Conservation (phyloP, 192 early-diverging fungal genomes). For the Backusella luteola region DNA sequence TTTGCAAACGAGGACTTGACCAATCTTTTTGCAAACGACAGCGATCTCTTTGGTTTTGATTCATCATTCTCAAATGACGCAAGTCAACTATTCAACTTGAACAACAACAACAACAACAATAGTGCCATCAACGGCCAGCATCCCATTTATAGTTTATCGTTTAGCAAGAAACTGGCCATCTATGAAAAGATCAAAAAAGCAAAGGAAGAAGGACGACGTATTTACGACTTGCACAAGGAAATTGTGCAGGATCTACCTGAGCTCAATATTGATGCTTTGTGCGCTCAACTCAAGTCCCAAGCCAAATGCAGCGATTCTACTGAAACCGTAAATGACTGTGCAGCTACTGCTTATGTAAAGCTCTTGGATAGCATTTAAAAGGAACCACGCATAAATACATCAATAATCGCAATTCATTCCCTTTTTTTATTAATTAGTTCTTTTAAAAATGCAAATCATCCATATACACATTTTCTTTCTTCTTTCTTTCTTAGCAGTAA, state of each 20-base stretch:
- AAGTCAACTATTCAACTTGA: not conserved
- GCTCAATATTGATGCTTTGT: slow-evolving; percentile 20
- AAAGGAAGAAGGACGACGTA: not conserved
- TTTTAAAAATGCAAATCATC: not conserved
- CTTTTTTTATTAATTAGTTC: not conserved
- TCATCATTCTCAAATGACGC: not conserved
- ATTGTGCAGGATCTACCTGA: slow-evolving; percentile 12
- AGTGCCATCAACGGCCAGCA: not conserved
- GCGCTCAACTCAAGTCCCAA: slow-evolving; percentile 23
- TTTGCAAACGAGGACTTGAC: slow-evolving; percentile 8
- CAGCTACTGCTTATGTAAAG: slow-evolving; percentile 13
- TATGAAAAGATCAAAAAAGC: not conserved
- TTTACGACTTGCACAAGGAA: slow-evolving; percentile 13
- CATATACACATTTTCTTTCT: not conserved
- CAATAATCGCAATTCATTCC: not conserved
- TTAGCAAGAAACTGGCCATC: not conserved
- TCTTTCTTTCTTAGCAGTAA: not conserved
- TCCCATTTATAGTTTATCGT: not conserved
- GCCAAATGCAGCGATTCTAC: slow-evolving; percentile 18
- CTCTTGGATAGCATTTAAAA: slow-evolving; percentile 11
- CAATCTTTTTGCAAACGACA: slow-evolving; percentile 10
- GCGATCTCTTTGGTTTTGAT: slow-evolving; percentile 14
- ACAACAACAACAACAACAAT: not conserved
- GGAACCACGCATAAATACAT: not conserved
- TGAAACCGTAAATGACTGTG: slow-evolving; percentile 17